These are phyloP conservation scores for Blastobotrys arbuscula DNA, from an alignment of 1,139 yeast genomes.

Conservation along the genomic window DNA sequence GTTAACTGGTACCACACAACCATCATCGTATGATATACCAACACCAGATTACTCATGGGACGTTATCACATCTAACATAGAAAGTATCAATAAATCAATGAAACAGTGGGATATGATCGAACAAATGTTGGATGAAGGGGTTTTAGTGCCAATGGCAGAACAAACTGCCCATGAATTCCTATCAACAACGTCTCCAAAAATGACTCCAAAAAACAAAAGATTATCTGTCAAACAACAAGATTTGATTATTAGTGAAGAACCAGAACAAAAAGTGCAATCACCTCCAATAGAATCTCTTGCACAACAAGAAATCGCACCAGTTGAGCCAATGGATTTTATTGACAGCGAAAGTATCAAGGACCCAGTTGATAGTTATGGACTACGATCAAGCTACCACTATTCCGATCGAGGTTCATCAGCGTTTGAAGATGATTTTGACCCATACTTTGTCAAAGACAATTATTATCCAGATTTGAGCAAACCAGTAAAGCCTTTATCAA, in stretches of 20 bases:
- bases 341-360: neutral
- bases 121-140: neutral
- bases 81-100: constrained; percentile 18
- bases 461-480: neutral
- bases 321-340: neutral
- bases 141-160: neutral
- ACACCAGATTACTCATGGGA: constrained; percentile 22
- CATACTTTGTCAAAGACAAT: neutral
- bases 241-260: neutral
- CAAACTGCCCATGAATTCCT: neutral
- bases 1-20: neutral
- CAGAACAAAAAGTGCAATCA: too few relatives aligned
- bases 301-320: neutral
- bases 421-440: neutral
- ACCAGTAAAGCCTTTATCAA: neutral
- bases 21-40: neutral
- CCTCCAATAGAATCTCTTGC: neutral
- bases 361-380: neutral
- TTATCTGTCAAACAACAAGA: neutral
- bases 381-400: neutral
- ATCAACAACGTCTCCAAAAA: neutral
- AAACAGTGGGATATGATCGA: constrained; percentile 15
- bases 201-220: neutral
- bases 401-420: neutral
- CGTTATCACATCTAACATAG: constrained; percentile 20